phyloP scores from a whole-genome alignment of 352 stramenopile genomes.

The Peronospora tabacina region DNA sequence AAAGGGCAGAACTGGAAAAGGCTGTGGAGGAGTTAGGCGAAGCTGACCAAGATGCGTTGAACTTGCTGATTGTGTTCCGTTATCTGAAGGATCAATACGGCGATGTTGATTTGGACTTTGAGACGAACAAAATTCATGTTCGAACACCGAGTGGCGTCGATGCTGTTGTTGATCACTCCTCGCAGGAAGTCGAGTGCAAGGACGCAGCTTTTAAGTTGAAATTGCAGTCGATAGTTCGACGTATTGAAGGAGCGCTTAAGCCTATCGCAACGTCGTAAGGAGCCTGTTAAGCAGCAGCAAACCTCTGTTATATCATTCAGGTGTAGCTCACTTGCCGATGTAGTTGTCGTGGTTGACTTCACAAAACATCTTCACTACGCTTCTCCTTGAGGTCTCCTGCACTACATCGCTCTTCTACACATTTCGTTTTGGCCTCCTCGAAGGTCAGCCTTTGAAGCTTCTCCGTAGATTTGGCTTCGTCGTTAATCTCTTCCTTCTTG shows the following conservation, averaged over 20 bases:
- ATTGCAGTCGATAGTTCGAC: constrained; percentile 52
- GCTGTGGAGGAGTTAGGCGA: constrained; percentile 59
- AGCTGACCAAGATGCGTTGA: constrained; percentile 71
- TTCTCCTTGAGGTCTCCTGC: background rate
- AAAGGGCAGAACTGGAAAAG: constrained; percentile 33
- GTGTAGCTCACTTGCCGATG: constrained; percentile 4
- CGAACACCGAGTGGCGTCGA: constrained; percentile 62
- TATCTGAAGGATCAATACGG: constrained; percentile 83
- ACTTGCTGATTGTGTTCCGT: constrained; percentile 77
- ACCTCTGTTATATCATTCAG: constrained; percentile 5
- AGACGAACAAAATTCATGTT: constrained; percentile 86
- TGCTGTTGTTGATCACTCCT: constrained; percentile 57
- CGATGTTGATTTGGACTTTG: constrained; percentile 78
- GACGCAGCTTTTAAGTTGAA: constrained; percentile 66
- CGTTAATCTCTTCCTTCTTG: constrained; percentile 28
- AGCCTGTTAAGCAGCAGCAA: background rate
- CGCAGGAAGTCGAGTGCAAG: constrained; percentile 56
- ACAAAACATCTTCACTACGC: constrained; percentile 24
- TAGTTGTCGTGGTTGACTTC: constrained; percentile 11
- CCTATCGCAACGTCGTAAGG: constrained; percentile 45
- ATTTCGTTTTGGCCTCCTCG: constrained; percentile 5
- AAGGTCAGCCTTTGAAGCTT: constrained; percentile 15
- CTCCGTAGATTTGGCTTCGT: constrained; percentile 20
- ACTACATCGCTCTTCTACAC: constrained; percentile 7
- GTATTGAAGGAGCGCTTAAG: constrained; percentile 59